Base-by-base conservation (phyloP, 2,329 filamentous ascomycete species). In the Aspergillus sp. region DNA sequence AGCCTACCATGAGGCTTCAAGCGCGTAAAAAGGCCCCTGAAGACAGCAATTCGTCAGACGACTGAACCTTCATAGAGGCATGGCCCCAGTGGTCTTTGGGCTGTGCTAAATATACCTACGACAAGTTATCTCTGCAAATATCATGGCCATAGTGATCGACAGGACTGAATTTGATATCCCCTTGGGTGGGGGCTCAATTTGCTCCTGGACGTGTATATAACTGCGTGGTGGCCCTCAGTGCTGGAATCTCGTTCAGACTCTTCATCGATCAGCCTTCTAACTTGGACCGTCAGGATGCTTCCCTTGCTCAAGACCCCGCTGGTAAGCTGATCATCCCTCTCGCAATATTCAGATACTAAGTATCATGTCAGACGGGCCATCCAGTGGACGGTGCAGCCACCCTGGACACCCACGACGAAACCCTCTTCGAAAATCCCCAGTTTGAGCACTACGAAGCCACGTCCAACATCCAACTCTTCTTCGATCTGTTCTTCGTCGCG, bases 391-490 rank as follows among this genome's bases (percentile, higher is more conserved):
- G 33, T 37, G 33, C 33, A 15, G 33, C 33, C 6, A 3, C 11
- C 11, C 14, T 37, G 12, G 33, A 46, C 35, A 52, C 50, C 11
- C 39, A 33, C n/a, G 50, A 52, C n/a, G 39, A 44, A 23, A 44
- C 39, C 15, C 50, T 52, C n/a, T 52, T 52, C 23, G 39, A 52
- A 3, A 52, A 52, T 3, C 50, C 50, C 9, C 50, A 52, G 39
- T 52, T 52, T 19, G 39, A 52, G 40, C 50, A 52, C n/a, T 52
- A 52, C 14, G 50, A 52, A 40, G 50, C 50, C 2, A 52, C 50
- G 15, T 52, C 50, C 9, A 52, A 52, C 25, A 43, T 52, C 39
- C 50, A 52, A 17, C 39, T 52, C 12, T 52, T 52, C 50, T 52
- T 43, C 39, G 40, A 52, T 11, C 39, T 52, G 15, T 52, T 52